Evolutionary conservation across 2,329 filamentous ascomycete species (phyloP), one percentile per base, ranked within the genome.

Genomic region (Arachnomyces sp.): DNA sequence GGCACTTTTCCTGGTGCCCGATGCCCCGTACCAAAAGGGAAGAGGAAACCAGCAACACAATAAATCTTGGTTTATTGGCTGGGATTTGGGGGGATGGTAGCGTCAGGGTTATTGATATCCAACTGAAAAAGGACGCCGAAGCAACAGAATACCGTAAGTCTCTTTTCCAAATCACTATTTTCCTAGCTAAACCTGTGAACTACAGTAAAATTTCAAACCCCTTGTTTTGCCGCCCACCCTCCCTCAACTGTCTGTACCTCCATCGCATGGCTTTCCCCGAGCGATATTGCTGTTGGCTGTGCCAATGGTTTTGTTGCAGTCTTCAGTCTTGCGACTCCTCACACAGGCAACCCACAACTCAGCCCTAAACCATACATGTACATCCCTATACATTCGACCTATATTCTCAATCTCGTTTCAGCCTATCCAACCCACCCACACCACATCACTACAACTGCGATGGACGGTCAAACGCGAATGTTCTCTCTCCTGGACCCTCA

Each of bases 21-120:
- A 59, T 73, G 34, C 52, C 55, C 28, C 59, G 61, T 48, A 58
- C 15, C 46, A 57, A 1, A 49, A 59, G 9, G 54, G 65, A 34
- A 43, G 58, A 16, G 43, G 56, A 33, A 51, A 55, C 16, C 32
- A 32, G 18, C 4, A 49, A 44, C 11, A 51, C 47, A 25, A 49
- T 53, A 44, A 51, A 52, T 21, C 55, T 79, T 28, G 76, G 75
- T 0, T 57, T 80, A 5, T 61, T 82, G 16, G 77, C 74, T 3
- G 68, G 68, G 8, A 56, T 80, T 2, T 80, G 73, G 63, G 68
- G 65, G n/a, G 78, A 82, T 52, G 78, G 78, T 4, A 63, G 56
- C 34, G 57, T 77, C 3, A 64, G 75, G 42, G 65, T 81, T 3
- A 52, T 81, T 28, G 69, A 77, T 49, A 52, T 80, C n/a, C 63